A percentile compares a stretch with the other conserved stretches of the same genome.
These are phyloP conservation scores for Trypanosoma melophagium DNA, from an alignment of 208 protist species.

Conservation along the genomic window DNA sequence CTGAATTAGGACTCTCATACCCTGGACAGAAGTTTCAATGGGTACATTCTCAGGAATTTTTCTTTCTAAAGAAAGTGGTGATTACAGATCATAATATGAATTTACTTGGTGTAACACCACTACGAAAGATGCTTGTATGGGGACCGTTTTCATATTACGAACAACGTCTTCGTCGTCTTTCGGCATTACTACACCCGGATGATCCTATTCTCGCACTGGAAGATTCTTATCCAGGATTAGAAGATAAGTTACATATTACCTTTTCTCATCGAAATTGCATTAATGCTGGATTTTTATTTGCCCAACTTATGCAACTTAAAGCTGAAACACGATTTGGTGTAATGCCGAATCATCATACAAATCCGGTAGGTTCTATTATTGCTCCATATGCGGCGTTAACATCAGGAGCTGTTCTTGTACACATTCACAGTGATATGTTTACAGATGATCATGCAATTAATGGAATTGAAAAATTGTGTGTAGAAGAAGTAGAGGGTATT, in stretches of 20 bases:
- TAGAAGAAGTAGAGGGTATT: constrained; percentile 85
- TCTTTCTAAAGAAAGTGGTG: constrained; percentile 90
- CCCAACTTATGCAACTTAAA: constrained; percentile 77
- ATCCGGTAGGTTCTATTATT: constrained; percentile 84
- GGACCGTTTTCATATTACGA: constrained; percentile 92
- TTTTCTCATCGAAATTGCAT: constrained; percentile 89
- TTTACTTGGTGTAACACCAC: constrained; percentile 83
- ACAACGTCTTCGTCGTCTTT: constrained; percentile 86
- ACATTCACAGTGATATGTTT: constrained; percentile 88
- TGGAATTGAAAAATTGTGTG: constrained; percentile 87
- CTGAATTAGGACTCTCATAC: constrained; percentile 90
- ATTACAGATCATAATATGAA: constrained; percentile 94
- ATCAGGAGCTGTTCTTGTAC: constrained; percentile 83
- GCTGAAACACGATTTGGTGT: constrained; percentile 88
- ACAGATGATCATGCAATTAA: constrained; percentile 91
- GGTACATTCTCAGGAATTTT: constrained; percentile 93
- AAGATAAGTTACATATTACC: constrained; percentile 87
- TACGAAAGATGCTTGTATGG: constrained; percentile 90
- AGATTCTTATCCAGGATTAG: constrained; percentile 72
- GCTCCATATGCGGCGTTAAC: constrained; percentile 87
- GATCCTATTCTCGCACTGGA: constrained; percentile 88
- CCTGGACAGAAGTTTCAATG: constrained; percentile 91
- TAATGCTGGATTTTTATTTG: constrained; percentile 88
- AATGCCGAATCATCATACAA: constrained; percentile 87
- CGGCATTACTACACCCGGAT: constrained; percentile 85